phyloP scores from a whole-genome alignment of 1,284 basidiomycete genomes.

The Sparassis latifolia region DNA sequence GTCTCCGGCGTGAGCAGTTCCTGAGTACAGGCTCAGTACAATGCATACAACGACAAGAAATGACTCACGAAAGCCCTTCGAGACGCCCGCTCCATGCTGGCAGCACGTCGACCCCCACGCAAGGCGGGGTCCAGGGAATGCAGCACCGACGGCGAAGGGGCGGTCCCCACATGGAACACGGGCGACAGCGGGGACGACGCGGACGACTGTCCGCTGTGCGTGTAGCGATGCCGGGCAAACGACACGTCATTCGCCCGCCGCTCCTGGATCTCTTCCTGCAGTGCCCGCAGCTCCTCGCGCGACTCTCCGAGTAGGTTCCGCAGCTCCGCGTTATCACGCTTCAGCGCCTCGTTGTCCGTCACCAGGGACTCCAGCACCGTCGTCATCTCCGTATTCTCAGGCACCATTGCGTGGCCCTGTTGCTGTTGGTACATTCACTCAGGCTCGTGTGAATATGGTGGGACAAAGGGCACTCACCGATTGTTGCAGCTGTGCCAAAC shows the following conservation, averaged over 20 bases:
- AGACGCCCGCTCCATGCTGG: slow-evolving; percentile 23
- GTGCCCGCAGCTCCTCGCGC: slow-evolving; percentile 65
- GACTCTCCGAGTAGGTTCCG: slow-evolving; percentile 66
- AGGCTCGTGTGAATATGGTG: slow-evolving; percentile 2
- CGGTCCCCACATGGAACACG: slow-evolving; percentile 23
- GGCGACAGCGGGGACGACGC: slow-evolving; percentile 20
- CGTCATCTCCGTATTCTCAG: slow-evolving; percentile 53
- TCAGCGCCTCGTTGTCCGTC: slow-evolving; percentile 75
- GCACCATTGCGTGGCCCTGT: slow-evolving; percentile 33
- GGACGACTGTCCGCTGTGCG: slow-evolving; percentile 17
- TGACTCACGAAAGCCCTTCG: slow-evolving; percentile 35
- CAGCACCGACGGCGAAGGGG: slow-evolving; percentile 16
- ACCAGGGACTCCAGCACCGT: slow-evolving; percentile 76
- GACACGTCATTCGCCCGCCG: slow-evolving; percentile 42
- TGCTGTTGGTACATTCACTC: slow-evolving; percentile 26
- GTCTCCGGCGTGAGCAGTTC: slow-evolving; percentile 61
- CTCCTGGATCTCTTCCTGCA: slow-evolving; percentile 75
- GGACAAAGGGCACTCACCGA: slow-evolving; percentile 31
- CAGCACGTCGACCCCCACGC: slow-evolving; percentile 16
- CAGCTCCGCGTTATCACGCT: slow-evolving; percentile 76
- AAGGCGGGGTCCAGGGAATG: slow-evolving; percentile 16
- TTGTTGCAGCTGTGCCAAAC: slow-evolving; percentile 57
- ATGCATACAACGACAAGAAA: not conserved
- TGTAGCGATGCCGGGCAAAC: slow-evolving; percentile 17
- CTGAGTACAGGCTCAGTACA: slow-evolving; percentile 22